Conservation (phyloP, 2,329 filamentous ascomycete genomes). For the Sclerotinia borealis region DNA sequence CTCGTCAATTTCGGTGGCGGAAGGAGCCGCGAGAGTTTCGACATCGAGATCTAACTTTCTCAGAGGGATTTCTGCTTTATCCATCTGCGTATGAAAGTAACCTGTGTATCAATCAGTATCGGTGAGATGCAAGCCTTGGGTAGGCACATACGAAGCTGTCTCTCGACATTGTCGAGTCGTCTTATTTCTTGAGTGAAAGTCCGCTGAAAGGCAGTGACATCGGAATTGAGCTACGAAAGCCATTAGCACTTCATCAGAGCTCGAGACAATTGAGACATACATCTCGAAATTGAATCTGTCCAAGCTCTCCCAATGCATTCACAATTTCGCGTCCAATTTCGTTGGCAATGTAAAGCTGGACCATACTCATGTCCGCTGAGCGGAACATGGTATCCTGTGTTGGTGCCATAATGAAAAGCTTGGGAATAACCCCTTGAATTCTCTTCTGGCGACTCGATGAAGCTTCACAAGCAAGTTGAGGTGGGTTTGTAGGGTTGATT, state of each 20-base stretch:
- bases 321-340: constrained; percentile 98
- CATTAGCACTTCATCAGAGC: constrained; percentile 18
- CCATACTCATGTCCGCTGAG: constrained; percentile 99
- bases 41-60: constrained; percentile 87
- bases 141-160: constrained; percentile 75
- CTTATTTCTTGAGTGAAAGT: constrained; percentile 98
- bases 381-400: constrained; percentile 93
- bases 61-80: constrained; percentile 80
- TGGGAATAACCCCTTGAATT: constrained; percentile 16
- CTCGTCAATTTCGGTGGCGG: constrained; percentile 93
- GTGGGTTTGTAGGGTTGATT: constrained; percentile 3
- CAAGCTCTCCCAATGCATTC: constrained; percentile 91
- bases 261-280: constrained; percentile 43
- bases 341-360: constrained; percentile 98
- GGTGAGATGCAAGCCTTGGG: neutral
- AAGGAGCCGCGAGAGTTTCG: constrained; percentile 78
- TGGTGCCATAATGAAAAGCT: constrained; percentile 48
- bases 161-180: constrained; percentile 94
- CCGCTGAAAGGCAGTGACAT: constrained; percentile 89
- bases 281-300: constrained; percentile 94
- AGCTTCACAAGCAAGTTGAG: constrained; percentile 12
- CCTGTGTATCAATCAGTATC: constrained; percentile 43
- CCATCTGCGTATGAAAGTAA: constrained; percentile 94
- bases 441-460: constrained; percentile 19
- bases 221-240: constrained; percentile 70